These are phyloP conservation scores for Geotrichum aggregatum DNA, from an alignment of 1,139 yeast species.

Conservation along the genomic window DNA sequence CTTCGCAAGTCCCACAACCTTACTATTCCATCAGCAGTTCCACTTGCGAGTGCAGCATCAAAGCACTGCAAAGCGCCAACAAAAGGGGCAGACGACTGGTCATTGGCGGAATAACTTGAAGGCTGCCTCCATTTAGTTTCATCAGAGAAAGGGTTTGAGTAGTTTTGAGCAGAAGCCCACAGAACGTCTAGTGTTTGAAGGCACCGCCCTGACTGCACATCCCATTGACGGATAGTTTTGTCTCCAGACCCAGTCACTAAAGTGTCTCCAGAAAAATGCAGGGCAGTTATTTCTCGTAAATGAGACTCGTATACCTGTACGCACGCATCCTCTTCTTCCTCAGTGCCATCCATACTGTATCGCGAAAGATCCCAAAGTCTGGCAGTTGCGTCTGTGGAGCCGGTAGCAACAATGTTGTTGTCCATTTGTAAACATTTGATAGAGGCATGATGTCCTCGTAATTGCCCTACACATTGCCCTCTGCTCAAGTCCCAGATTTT, in stretches of 20 bases:
- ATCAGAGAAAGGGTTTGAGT: slow-evolving; percentile 22
- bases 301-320: slow-evolving; percentile 57
- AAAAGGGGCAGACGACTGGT: slow-evolving; percentile 37
- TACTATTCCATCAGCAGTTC: slow-evolving; percentile 71
- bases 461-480: slow-evolving; percentile 39
- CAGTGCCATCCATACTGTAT: slow-evolving; percentile 28
- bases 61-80: slow-evolving; percentile 60
- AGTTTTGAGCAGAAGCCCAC: slow-evolving; percentile 48
- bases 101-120: slow-evolving; percentile 7
- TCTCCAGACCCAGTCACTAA: slow-evolving; percentile 58
- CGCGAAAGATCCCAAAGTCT: slow-evolving; percentile 54
- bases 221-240: slow-evolving; percentile 59
- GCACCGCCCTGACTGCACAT: slow-evolving; percentile 52
- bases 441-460: slow-evolving; percentile 44
- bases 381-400: slow-evolving; percentile 58
- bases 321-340: slow-evolving; percentile 34
- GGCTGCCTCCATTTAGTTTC: slow-evolving; percentile 28
- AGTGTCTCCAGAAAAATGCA: slow-evolving; percentile 49
- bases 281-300: slow-evolving; percentile 58
- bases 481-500: slow-evolving; percentile 76
- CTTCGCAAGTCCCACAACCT: slow-evolving; percentile 71
- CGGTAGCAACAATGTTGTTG: slow-evolving; percentile 52
- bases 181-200: slow-evolving; percentile 58
- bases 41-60: slow-evolving; percentile 71
- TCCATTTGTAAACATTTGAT: slow-evolving; percentile 58